These are phyloP conservation scores for Umbilicaria muhlenbergii DNA, from an alignment of 495 filamentous ascomycete genomes.

Conservation along the genomic window DNA sequence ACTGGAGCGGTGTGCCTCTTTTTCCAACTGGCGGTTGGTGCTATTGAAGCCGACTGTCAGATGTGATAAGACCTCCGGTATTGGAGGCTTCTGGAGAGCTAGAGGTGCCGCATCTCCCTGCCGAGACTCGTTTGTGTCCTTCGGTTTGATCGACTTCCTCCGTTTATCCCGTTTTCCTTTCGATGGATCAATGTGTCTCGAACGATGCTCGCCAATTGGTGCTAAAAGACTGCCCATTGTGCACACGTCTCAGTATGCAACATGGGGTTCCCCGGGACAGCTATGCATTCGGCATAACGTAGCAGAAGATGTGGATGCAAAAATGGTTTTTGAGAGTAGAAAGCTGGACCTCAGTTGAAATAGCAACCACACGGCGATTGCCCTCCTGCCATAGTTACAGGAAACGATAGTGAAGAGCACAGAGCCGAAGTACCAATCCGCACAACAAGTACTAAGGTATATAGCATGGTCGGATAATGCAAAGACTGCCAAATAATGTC, in stretches of 20 bases:
- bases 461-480: no score
- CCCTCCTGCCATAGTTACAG: neutral
- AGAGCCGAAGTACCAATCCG: no score
- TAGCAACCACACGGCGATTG: neutral
- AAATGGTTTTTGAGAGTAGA: no score
- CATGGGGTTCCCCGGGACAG: no score
- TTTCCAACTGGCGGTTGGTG: slow-evolving; percentile 38
- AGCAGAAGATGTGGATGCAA: no score
- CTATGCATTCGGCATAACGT: no score
- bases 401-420: neutral
- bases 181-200: slow-evolving; percentile 28
- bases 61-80: slow-evolving; percentile 31
- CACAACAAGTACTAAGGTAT: no score
- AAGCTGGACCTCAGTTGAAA: neutral
- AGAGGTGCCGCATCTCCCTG: neutral
- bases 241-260: no score
- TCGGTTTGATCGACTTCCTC: slow-evolving; percentile 7
- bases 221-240: slow-evolving; percentile 29
- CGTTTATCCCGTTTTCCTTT: slow-evolving; percentile 33
- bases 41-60: slow-evolving; percentile 43
- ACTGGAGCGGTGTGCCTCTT: slow-evolving; percentile 12
- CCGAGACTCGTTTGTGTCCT: neutral
- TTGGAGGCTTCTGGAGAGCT: slow-evolving; percentile 13
- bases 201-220: slow-evolving; percentile 39
- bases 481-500: no score